These are phyloP conservation scores for Termitomyces eurrhizus DNA, from an alignment of 768 basidiomycete genomes.

Conservation along the genomic window DNA sequence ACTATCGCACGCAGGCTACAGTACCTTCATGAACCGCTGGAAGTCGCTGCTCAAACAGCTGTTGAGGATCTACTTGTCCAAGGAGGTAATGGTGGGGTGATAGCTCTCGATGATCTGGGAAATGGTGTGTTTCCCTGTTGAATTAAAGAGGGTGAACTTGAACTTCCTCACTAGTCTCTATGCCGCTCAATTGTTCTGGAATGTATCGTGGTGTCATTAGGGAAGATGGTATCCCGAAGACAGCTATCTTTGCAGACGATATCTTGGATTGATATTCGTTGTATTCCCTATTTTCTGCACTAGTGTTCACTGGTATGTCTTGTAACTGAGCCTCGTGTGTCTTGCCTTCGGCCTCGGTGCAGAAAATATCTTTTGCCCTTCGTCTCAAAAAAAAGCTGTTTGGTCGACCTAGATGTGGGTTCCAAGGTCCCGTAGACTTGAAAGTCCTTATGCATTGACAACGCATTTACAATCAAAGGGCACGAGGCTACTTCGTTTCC, in stretches of 20 bases:
- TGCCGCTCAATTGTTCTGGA: conserved; percentile 71
- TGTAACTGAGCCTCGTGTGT: background rate
- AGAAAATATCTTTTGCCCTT: background rate
- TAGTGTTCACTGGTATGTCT: background rate
- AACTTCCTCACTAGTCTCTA: conserved; percentile 45
- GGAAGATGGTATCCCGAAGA: conserved; percentile 64
- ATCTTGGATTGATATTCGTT: conserved; percentile 24
- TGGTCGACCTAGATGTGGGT: no score
- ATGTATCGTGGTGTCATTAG: conserved; percentile 82
- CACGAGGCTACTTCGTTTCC: no score
- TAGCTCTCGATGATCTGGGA: conserved; percentile 67
- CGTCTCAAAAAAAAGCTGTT: background rate
- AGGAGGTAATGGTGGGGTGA: conserved; percentile 71
- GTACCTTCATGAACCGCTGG: conserved; percentile 52
- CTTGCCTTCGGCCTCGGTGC: no score
- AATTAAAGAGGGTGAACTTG: background rate
- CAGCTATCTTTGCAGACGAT: conserved; percentile 78
- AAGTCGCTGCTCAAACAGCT: conserved; percentile 48
- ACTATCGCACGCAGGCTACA: conserved; percentile 67
- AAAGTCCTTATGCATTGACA: no score
- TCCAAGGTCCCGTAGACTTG: no score
- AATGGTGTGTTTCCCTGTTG: conserved; percentile 43
- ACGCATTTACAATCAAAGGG: no score
- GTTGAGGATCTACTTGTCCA: conserved; percentile 54
- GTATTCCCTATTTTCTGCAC: background rate